Evolutionary conservation across 306 rosid genomes (phyloP), one percentile per base, ranked within the genome.

Genomic region (Rosa persica): DNA sequence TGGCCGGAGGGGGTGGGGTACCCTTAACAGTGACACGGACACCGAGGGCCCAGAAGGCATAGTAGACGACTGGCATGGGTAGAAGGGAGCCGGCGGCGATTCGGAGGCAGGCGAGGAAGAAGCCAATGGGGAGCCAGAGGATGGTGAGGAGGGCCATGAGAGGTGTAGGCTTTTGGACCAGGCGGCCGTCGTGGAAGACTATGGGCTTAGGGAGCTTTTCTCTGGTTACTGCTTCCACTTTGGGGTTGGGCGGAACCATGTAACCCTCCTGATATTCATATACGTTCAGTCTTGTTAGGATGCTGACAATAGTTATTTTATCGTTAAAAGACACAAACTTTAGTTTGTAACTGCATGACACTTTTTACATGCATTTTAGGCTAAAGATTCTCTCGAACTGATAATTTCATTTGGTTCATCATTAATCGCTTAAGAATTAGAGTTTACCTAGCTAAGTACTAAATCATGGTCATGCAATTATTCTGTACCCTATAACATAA

Each of bases 101-200:
- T 4, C 97, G 58, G 8, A 94, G 70, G 70, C 93, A 87, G 5
- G 97, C 97, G 16, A 90, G 83, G 51, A 88, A 65, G 68, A 94
- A 89, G 3, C 91, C 97, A 52, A 88, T 68, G 16, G 94, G 97
- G 76, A 90, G 80, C 98, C 97, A 92, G 0, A 94, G 90, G 52
- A 92, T 61, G 55, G 84, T 84, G 54, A 92, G 83, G 1, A 90
- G 66, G 2, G 93, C 92, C 15, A 79, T 27, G 4, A 94, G 78
- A 0, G 97, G 97, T 10, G 91, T 89, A 0, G 96, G 98, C 65
- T 90, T 92, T 22, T 85, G 83, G 4, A 92, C 93, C 0, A 94
- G 81, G 3, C 97, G 89, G 3, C 98, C 98, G 39, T 94, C 97
- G 54, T 92, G 97, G 83, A 94, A 94, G 54, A 94, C 87, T 5